Evolutionary conservation across 2,329 filamentous ascomycete genomes (phyloP).

Genomic region (Didymella pomorum): DNA sequence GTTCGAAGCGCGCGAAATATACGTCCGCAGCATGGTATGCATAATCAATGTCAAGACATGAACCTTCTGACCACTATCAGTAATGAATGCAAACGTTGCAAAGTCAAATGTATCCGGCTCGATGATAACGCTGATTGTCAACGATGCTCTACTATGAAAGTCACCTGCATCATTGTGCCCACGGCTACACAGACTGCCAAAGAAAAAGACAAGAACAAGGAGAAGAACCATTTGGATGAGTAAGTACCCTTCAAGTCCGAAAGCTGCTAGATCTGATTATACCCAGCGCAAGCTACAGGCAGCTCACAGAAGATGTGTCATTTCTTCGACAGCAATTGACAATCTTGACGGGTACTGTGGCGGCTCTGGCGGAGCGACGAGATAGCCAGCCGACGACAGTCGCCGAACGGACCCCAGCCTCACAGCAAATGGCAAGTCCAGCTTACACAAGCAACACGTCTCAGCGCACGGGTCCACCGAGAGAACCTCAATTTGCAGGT

Average conservation of each 20-base stretch:
- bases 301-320: conserved; percentile 25
- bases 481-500: conserved; percentile 30
- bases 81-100: conserved; percentile 32
- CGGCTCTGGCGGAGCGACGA: conserved; percentile 15
- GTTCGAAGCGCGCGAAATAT: conserved; percentile 34
- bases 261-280: not conserved
- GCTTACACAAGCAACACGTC: conserved; percentile 10
- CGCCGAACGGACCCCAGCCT: conserved; percentile 7
- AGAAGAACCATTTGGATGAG: conserved; percentile 14
- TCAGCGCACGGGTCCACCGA: conserved; percentile 17
- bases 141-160: conserved; percentile 24
- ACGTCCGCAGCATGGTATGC: conserved; percentile 30
- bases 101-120: conserved; percentile 28
- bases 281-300: conserved; percentile 14
- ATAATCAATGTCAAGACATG: not conserved
- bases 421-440: conserved; percentile 18
- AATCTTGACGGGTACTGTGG: conserved; percentile 20
- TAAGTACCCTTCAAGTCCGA: not conserved
- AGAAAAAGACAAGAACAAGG: conserved; percentile 19
- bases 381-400: not conserved
- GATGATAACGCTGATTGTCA: conserved; percentile 25
- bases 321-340: conserved; percentile 26
- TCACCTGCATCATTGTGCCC: conserved; percentile 24
- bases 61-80: conserved; percentile 13
- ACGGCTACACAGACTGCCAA: conserved; percentile 23